These are phyloP conservation scores for Tolypocladium pustulatum DNA, from an alignment of 2,329 filamentous ascomycete species.

Conservation along the genomic window DNA sequence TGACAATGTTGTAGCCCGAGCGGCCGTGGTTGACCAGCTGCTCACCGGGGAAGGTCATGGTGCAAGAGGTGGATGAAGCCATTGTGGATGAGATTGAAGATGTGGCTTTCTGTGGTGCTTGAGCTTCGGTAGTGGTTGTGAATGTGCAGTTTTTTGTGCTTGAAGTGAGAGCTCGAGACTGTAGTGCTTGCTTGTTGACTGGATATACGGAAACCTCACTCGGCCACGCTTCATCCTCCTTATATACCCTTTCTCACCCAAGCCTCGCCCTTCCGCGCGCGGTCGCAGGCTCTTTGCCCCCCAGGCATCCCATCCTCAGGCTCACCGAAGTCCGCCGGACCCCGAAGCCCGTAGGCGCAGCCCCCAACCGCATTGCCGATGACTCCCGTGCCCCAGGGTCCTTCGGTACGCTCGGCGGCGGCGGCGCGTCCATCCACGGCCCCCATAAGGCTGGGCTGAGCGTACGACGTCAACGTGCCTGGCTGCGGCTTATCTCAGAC, in stretches of 20 bases:
- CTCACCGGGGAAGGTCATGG: slow-evolving; percentile 11
- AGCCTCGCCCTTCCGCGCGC: neutral
- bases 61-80: slow-evolving; percentile 13
- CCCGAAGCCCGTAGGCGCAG: neutral
- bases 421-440: neutral
- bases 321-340: neutral
- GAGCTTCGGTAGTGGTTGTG: neutral
- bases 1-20: slow-evolving; percentile 32
- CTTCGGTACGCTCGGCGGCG: slow-evolving; percentile 1
- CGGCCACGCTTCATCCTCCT: neutral
- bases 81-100: slow-evolving; percentile 1
- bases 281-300: no score
- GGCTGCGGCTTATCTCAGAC: neutral
- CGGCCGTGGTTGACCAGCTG: slow-evolving; percentile 26
- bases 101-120: slow-evolving; percentile 4
- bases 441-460: neutral
- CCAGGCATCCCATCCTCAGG: neutral
- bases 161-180: neutral
- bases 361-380: neutral
- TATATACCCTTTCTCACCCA: neutral
- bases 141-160: neutral
- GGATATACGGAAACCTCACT: neutral
- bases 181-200: neutral
- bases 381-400: neutral
- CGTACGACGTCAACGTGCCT: neutral